Evolutionary conservation across 2,329 filamentous ascomycete genomes (phyloP).

Genomic region (Allantophomopsis cytisporea): DNA sequence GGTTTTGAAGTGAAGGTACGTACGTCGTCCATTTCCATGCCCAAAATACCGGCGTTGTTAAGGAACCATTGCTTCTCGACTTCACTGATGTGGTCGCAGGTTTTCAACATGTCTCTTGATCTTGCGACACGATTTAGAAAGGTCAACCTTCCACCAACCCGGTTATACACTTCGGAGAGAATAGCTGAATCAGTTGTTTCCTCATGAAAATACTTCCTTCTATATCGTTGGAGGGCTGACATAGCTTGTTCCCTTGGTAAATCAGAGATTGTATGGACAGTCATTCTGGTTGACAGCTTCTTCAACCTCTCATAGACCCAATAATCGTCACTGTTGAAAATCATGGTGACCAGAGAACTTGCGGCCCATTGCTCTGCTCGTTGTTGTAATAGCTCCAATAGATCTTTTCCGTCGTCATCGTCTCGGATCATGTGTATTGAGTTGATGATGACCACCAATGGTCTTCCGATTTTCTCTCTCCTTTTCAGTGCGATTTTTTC

Average conservation of each 20-base stretch:
- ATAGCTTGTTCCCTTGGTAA: slow-evolving; percentile 69
- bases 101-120: slow-evolving; percentile 62
- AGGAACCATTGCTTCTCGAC: slow-evolving; percentile 68
- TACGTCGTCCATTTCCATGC: slow-evolving; percentile 70
- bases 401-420: slow-evolving; percentile 82
- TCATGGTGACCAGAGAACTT: slow-evolving; percentile 74
- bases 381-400: slow-evolving; percentile 91
- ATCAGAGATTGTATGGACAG: slow-evolving; percentile 77
- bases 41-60: slow-evolving; percentile 68
- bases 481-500: slow-evolving; percentile 83
- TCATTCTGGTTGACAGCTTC: slow-evolving; percentile 86
- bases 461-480: slow-evolving; percentile 42
- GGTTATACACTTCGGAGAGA: slow-evolving; percentile 70
- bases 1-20: too few species aligned
- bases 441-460: slow-evolving; percentile 88
- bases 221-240: slow-evolving; percentile 63
- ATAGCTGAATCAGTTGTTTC: slow-evolving; percentile 30
- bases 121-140: slow-evolving; percentile 89
- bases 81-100: slow-evolving; percentile 59
- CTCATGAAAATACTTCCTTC: slow-evolving; percentile 64
- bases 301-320: slow-evolving; percentile 97
- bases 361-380: slow-evolving; percentile 95
- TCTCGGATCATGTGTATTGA: slow-evolving; percentile 84
- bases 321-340: slow-evolving; percentile 96
- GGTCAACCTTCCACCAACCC: slow-evolving; percentile 75